These are phyloP conservation scores for Sechiopsis laciniata DNA, from an alignment of 306 rosid genomes.

Conservation along the genomic window DNA sequence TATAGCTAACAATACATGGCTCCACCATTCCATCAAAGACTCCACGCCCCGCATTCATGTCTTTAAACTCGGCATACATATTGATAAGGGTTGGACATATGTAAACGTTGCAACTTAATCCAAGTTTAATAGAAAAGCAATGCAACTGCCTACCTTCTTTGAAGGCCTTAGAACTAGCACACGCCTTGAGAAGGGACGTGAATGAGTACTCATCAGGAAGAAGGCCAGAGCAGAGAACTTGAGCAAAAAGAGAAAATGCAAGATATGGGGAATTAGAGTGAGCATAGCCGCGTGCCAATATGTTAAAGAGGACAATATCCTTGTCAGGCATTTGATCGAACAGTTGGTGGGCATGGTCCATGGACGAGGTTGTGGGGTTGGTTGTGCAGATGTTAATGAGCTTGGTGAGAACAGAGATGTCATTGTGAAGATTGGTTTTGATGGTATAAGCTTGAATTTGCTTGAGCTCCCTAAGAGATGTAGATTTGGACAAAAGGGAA, in stretches of 20 bases:
- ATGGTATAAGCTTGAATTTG: conserved; percentile 69
- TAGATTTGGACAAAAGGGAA: conserved; percentile 59
- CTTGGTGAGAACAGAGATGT: conserved; percentile 40
- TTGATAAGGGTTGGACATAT: conserved; percentile 65
- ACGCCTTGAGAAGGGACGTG: conserved; percentile 70
- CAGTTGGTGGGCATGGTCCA: conserved; percentile 54
- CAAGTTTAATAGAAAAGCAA: conserved; percentile 54
- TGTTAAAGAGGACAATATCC: conserved; percentile 54
- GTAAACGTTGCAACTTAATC: conserved; percentile 36
- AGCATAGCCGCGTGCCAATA: conserved; percentile 64
- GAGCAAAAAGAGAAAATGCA: conserved; percentile 45
- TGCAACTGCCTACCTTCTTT: conserved; percentile 69
- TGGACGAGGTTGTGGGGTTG: conserved; percentile 34
- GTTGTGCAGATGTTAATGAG: conserved; percentile 53
- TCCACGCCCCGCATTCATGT: conserved; percentile 48
- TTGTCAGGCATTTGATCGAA: conserved; percentile 61
- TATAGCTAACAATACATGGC: conserved; percentile 62
- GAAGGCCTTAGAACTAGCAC: conserved; percentile 57
- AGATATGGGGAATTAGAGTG: conserved; percentile 47
- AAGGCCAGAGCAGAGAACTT: conserved; percentile 31
- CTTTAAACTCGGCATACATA: conserved; percentile 55
- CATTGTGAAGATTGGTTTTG: conserved; percentile 55
- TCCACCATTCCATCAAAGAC: conserved; percentile 56
- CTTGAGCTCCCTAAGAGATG: conserved; percentile 51
- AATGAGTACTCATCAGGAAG: conserved; percentile 73